phyloP scores from a whole-genome alignment of 306 rosid genomes.

The Casuarina cunninghamiana region DNA sequence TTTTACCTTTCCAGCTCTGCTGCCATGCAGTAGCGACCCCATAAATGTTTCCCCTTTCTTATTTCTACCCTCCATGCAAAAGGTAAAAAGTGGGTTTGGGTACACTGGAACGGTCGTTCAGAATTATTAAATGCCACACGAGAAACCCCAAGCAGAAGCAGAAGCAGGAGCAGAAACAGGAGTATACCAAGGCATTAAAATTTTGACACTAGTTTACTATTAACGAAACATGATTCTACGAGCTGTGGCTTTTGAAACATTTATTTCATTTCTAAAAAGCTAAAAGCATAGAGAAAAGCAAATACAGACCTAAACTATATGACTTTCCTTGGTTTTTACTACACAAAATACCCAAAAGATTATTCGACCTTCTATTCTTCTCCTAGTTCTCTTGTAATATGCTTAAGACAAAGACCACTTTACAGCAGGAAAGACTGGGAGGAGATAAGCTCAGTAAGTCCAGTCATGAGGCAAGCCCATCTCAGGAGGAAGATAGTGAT shows the following conservation, averaged over 20 bases:
- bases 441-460: constrained; percentile 26
- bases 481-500: constrained; percentile 23
- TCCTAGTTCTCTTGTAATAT: constrained; percentile 20
- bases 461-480: constrained; percentile 42
- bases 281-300: background rate
- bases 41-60: background rate
- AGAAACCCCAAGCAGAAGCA: background rate
- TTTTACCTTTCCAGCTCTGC: background rate
- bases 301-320: background rate
- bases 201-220: background rate
- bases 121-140: constrained; percentile 2
- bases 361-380: constrained; percentile 24
- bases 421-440: background rate
- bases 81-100: background rate
- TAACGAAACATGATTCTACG: background rate
- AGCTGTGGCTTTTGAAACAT: background rate
- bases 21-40: background rate
- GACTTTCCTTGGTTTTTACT: background rate
- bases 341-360: constrained; percentile 23
- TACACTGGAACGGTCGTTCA: too few relatives aligned
- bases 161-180: background rate
- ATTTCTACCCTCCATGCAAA: background rate
- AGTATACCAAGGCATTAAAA: background rate
- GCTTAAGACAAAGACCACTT: constrained; percentile 15
- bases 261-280: constrained; percentile 16